Percentiles rank a stretch among this genome's conserved stretches.
phyloP scores from a whole-genome alignment of 2,329 filamentous ascomycete genomes.

The Chaetomiaceae sp. region DNA sequence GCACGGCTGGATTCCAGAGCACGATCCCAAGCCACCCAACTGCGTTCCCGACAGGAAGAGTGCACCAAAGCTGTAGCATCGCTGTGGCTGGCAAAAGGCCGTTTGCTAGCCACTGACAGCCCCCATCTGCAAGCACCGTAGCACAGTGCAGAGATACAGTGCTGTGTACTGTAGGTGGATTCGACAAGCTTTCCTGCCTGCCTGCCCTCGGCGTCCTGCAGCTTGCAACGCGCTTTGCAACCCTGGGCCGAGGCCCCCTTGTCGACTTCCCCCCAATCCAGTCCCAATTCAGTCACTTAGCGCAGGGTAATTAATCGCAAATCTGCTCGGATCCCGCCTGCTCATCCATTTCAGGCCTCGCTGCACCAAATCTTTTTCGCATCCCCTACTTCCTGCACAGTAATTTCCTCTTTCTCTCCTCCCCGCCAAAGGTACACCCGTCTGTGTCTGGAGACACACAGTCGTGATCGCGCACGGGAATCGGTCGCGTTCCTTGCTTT shows the following conservation, averaged over 20 bases:
- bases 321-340: constrained; percentile 17
- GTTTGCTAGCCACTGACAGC: background rate
- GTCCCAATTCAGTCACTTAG: constrained; percentile 18
- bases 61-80: no score
- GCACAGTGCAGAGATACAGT: no score
- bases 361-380: constrained; percentile 13
- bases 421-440: background rate
- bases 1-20: no score
- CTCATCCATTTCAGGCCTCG: constrained; percentile 10
- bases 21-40: no score
- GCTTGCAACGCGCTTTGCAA: constrained; percentile 11
- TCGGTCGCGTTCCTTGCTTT: background rate
- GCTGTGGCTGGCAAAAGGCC: no score
- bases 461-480: background rate
- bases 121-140: no score
- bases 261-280: constrained; percentile 11
- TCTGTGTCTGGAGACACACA: no score
- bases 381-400: no score
- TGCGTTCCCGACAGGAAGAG: no score
- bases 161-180: no score
- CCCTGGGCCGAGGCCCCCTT: constrained; percentile 8
- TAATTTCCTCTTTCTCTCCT: constrained; percentile 5
- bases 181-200: no score
- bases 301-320: constrained; percentile 23
- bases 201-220: background rate